A percentile compares a stretch with the other conserved stretches of the same genome.
Evolutionary conservation across 495 filamentous ascomycete genomes (phyloP).

Genomic region (Aspergillus saccharolyticus): DNA sequence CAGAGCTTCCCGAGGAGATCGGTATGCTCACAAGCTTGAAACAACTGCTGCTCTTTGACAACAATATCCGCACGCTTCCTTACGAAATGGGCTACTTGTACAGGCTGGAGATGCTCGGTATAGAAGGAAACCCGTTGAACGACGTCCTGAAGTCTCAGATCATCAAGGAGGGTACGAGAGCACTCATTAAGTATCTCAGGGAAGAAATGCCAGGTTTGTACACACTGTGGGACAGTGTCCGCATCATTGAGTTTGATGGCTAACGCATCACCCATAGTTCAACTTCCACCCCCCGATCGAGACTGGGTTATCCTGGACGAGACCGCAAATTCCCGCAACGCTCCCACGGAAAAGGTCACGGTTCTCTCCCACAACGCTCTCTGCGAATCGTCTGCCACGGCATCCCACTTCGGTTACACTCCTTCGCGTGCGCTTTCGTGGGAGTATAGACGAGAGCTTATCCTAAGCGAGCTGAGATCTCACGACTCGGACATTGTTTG

Average conservation of each 20-base stretch:
- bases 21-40: conserved; percentile 91
- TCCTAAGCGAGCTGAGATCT: conserved; percentile 73
- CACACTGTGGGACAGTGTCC: neutral
- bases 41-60: conserved; percentile 79
- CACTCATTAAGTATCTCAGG: conserved; percentile 72
- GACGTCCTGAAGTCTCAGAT: conserved; percentile 67
- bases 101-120: conserved; percentile 78
- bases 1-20: conserved; percentile 80
- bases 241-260: conserved; percentile 5
- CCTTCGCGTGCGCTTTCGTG: conserved; percentile 72
- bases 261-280: conserved; percentile 25
- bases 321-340: conserved; percentile 30
- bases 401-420: conserved; percentile 80
- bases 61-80: conserved; percentile 74
- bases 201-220: conserved; percentile 76
- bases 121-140: conserved; percentile 85
- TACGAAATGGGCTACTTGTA: conserved; percentile 83
- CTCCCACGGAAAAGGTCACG: conserved; percentile 57
- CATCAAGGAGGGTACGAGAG: conserved; percentile 79
- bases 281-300: conserved; percentile 66
- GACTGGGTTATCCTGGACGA: conserved; percentile 68
- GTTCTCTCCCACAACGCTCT: conserved; percentile 91
- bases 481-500: conserved; percentile 84
- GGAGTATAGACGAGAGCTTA: conserved; percentile 77
- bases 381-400: conserved; percentile 85